phyloP scores from a whole-genome alignment of 2,329 filamentous ascomycete genomes.

The Penicillium paneum region DNA sequence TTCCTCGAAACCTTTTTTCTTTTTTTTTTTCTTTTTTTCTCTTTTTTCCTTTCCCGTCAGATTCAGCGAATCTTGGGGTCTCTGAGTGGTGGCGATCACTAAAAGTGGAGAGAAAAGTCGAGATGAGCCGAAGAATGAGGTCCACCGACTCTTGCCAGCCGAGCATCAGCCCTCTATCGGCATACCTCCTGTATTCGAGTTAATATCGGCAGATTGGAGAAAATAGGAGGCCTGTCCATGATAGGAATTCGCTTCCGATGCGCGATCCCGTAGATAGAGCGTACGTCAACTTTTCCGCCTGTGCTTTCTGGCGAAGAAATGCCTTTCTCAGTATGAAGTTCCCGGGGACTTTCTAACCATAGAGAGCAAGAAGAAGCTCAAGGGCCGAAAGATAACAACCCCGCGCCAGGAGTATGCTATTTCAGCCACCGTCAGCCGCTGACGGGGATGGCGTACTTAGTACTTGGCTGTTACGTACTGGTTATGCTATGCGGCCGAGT shows the following conservation, averaged over 20 bases:
- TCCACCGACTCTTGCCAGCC: conserved; percentile 7
- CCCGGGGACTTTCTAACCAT: not conserved
- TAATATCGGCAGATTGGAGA: not conserved
- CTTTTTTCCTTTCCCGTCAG: conserved; percentile 11
- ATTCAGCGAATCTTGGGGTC: conserved; percentile 7
- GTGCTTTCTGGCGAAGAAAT: not conserved
- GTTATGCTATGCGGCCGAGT: not conserved
- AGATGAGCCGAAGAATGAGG: conserved; percentile 2
- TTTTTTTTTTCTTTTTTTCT: conserved; percentile 9
- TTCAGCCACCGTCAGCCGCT: conserved; percentile 4
- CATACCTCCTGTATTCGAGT: not conserved
- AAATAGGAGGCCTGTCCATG: not conserved
- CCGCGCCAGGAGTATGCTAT: not conserved
- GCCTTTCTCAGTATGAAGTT: not conserved
- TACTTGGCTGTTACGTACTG: conserved; percentile 3
- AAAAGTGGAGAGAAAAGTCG: conserved; percentile 3
- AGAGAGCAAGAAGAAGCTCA: not conserved
- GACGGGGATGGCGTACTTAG: not conserved
- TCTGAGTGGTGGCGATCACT: conserved; percentile 19
- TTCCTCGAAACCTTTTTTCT: conserved; percentile 9
- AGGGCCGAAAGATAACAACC: not conserved
- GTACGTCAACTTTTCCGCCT: not conserved
- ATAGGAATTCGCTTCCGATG: conserved; percentile 2
- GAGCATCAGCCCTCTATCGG: not conserved
- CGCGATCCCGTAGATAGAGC: not conserved